Percentiles rank a stretch among this genome's conserved stretches.
These are phyloP conservation scores for Sporisorium exsertum DNA, from an alignment of 1,284 basidiomycete genomes.

Conservation along the genomic window DNA sequence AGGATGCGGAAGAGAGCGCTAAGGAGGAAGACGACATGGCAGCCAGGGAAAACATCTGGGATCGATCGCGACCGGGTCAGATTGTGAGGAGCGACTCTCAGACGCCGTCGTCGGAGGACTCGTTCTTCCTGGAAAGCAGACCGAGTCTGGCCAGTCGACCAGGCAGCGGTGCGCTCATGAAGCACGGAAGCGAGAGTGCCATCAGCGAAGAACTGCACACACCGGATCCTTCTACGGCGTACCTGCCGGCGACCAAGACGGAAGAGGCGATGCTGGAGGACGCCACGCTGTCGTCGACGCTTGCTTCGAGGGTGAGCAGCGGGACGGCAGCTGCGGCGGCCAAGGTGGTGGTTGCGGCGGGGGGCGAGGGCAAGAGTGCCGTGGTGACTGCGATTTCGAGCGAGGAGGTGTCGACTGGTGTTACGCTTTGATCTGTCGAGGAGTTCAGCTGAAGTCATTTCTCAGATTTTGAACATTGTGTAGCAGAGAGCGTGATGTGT, in stretches of 20 bases:
- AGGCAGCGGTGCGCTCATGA: constrained; percentile 38
- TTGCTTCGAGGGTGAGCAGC: constrained; percentile 15
- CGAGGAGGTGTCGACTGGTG: not conserved
- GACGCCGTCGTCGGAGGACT: constrained; percentile 47
- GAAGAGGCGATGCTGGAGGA: constrained; percentile 11
- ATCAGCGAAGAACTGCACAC: constrained; percentile 50
- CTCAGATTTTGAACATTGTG: not conserved
- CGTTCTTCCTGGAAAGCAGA: constrained; percentile 37
- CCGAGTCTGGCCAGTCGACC: constrained; percentile 31
- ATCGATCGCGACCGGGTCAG: constrained; percentile 15
- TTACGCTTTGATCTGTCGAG: not conserved
- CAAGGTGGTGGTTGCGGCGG: constrained; percentile 3
- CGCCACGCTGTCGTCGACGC: constrained; percentile 13
- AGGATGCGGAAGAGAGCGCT: not conserved
- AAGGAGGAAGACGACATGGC: constrained; percentile 3
- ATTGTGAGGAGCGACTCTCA: constrained; percentile 36
- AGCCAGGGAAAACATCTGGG: constrained; percentile 13
- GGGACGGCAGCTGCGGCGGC: constrained; percentile 9
- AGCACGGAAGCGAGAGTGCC: constrained; percentile 49
- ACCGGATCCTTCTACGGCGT: constrained; percentile 34
- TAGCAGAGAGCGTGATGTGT: no score
- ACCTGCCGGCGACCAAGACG: constrained; percentile 24
- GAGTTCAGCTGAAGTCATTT: not conserved
- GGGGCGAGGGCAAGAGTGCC: not conserved
- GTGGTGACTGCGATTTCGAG: constrained; percentile 13